Evolutionary conservation across 805 yeast species (phyloP).

Genomic region (Candida railenensis): DNA sequence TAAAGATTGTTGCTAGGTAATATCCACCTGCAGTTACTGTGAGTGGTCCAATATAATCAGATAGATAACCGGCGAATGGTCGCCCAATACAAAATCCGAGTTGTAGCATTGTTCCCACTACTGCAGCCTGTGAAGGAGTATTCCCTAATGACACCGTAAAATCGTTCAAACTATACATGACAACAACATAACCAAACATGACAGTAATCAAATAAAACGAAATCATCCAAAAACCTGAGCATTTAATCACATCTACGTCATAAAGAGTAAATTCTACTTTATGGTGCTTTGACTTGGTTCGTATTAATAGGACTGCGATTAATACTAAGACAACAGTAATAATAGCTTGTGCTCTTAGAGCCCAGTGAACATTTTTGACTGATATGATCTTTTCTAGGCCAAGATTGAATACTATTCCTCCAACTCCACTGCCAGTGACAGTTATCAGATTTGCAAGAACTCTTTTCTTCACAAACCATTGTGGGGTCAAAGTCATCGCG

Average conservation of each 20-base stretch:
- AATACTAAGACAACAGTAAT: constrained; percentile 27
- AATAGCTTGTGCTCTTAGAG: constrained; percentile 48
- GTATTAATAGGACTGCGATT: constrained; percentile 19
- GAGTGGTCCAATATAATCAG: constrained; percentile 53
- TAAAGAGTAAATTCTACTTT: constrained; percentile 28
- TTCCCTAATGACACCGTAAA: constrained; percentile 63
- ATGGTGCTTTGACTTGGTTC: constrained; percentile 14
- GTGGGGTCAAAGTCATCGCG: constrained; percentile 59
- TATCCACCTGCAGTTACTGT: constrained; percentile 36
- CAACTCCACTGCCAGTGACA: constrained; percentile 52
- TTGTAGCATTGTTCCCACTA: constrained; percentile 59
- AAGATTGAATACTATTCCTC: constrained; percentile 50
- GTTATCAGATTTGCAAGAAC: constrained; percentile 51
- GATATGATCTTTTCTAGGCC: constrained; percentile 47
- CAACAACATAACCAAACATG: constrained; percentile 59
- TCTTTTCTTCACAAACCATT: constrained; percentile 66
- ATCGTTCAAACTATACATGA: constrained; percentile 58
- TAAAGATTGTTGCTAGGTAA: constrained; percentile 24
- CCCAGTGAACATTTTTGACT: constrained; percentile 44
- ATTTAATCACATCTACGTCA: constrained; percentile 39
- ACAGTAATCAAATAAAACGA: constrained; percentile 45
- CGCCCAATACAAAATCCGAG: constrained; percentile 57
- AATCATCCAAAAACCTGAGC: constrained; percentile 43
- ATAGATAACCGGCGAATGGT: constrained; percentile 51
- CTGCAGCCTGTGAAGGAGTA: constrained; percentile 50